Base-by-base conservation (phyloP, 169 alveolate species). In the Eimeria necatrix region DNA sequence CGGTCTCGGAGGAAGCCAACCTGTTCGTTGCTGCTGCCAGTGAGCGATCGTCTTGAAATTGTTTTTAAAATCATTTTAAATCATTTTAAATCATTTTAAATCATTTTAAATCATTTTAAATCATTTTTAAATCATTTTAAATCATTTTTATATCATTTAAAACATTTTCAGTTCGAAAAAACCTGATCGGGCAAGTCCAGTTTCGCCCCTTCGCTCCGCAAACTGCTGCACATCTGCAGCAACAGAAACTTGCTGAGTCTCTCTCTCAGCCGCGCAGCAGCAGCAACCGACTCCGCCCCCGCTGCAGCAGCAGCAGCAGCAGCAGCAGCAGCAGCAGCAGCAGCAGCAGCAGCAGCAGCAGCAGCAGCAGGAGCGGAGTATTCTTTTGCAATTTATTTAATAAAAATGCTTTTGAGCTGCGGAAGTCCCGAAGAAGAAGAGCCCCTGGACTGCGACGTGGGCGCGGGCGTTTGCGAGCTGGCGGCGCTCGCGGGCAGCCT, bases 301-400 rank as follows among this genome's bases (percentile, higher is more conserved):
- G 18, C 61, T 53, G 22, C 71, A 60, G 71, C 71, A 60, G 71
- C 71, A 60, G 71, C 71, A 60, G 22, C 71, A 60, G 71, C 71
- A 60, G 22, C 71, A 60, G 71, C 71, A 60, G 20, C n/a, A 60
- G n/a, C 4, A 60, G 16, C 71, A 4, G 4, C 71, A 60, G 4
- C 16, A 5, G 51, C 81, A 71, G 52, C 81, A 71, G 81, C 24
- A 24, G 41, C 49, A 7, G n/a, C n/a, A n/a, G n/a, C n/a, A n/a
- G n/a, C n/a, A n/a, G n/a, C n/a, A n/a, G n/a, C n/a, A n/a, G n/a
- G n/a, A n/a, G n/a, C n/a, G n/a, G n/a, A n/a, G n/a, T n/a, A n/a
- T n/a, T n/a, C n/a, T 0, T 71, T 71, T 71, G 24, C 41, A 4
- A 2, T 32, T 26, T 20, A 12, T 5, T 52, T 71, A 52, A 20